A percentile compares a stretch with the other conserved stretches of the same genome.
These are phyloP conservation scores for Sodiomyces alkalinus DNA, from an alignment of 2,329 filamentous ascomycete species.

Conservation along the genomic window DNA sequence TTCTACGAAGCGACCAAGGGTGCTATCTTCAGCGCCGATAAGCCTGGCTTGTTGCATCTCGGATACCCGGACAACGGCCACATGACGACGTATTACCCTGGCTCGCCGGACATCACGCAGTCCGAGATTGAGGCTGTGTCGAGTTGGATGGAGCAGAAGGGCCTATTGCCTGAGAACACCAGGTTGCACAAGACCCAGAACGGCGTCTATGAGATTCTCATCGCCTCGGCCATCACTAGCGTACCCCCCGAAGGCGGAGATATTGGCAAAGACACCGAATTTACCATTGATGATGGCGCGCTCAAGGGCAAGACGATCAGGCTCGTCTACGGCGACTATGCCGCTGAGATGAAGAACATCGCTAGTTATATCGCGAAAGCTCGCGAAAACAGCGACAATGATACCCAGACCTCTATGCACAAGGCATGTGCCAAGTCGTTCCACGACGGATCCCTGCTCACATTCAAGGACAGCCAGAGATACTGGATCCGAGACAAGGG, in stretches of 20 bases:
- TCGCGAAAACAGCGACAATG: slow-evolving; percentile 53
- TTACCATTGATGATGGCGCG: slow-evolving; percentile 40
- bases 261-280: slow-evolving; percentile 49
- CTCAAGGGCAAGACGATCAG: slow-evolving; percentile 53
- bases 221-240: slow-evolving; percentile 50
- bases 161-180: slow-evolving; percentile 62
- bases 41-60: slow-evolving; percentile 54
- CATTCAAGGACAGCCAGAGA: slow-evolving; percentile 67
- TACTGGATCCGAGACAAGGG: slow-evolving; percentile 75
- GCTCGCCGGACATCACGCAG: slow-evolving; percentile 59
- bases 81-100: slow-evolving; percentile 70
- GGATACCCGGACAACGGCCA: slow-evolving; percentile 63
- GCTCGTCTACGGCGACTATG: slow-evolving; percentile 61
- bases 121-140: slow-evolving; percentile 58
- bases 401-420: slow-evolving; percentile 60
- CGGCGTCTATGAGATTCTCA: slow-evolving; percentile 56
- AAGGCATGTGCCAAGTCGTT: slow-evolving; percentile 63
- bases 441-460: slow-evolving; percentile 54
- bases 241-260: slow-evolving; percentile 51
- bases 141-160: slow-evolving; percentile 58
- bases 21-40: slow-evolving; percentile 54
- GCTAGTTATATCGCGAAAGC: slow-evolving; percentile 53
- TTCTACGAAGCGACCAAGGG: slow-evolving; percentile 55
- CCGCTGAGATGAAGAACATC: slow-evolving; percentile 55
- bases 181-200: slow-evolving; percentile 51